Conservation (phyloP, 805 yeast genomes). For the Wickerhamiella bombiphila region DNA sequence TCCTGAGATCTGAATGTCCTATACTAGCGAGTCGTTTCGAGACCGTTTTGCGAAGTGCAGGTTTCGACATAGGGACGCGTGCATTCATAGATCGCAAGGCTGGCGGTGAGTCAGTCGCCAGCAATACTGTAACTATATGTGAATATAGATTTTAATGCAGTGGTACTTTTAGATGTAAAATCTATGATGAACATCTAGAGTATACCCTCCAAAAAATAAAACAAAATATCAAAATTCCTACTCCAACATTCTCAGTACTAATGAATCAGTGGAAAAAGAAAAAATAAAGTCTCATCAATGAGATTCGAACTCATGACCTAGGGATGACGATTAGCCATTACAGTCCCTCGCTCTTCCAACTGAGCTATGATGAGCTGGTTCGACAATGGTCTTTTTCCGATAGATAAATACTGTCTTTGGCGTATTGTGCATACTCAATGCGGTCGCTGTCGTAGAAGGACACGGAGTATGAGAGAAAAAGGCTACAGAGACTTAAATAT, state of each 20-base stretch:
- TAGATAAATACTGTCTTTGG: no score
- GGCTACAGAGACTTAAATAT: background rate
- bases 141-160: conserved; percentile 11
- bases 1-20: conserved; percentile 1
- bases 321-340: conserved; percentile 15
- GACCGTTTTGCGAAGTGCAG: conserved; percentile 11
- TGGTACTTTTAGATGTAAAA: background rate
- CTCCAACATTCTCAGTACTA: no score
- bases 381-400: no score
- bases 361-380: conserved; percentile 14
- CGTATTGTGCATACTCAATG: no score
- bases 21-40: conserved; percentile 4
- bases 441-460: no score
- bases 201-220: no score
- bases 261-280: no score
- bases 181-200: background rate
- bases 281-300: conserved; percentile 10
- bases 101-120: conserved; percentile 17
- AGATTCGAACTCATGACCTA: conserved; percentile 17
- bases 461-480: background rate
- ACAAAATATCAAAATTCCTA: no score
- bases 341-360: conserved; percentile 22
- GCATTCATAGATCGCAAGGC: conserved; percentile 20
- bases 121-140: conserved; percentile 18
- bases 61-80: conserved; percentile 8